phyloP scores from a whole-genome alignment of 179 eudicot genomes.

The Drosera spatulata region DNA sequence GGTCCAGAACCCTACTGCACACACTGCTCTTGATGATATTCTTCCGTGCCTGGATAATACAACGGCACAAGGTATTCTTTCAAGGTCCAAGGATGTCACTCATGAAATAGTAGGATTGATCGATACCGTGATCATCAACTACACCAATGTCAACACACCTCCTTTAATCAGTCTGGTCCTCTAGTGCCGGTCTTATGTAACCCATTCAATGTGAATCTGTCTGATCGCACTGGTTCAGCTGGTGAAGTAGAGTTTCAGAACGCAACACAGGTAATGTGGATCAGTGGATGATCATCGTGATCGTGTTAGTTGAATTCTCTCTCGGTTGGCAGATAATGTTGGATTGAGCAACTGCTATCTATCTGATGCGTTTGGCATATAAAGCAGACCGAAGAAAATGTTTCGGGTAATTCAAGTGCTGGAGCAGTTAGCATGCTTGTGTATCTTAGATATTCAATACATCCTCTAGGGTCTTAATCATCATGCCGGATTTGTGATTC shows the following conservation, averaged over 20 bases:
- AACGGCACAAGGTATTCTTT: constrained; percentile 28
- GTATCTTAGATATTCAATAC: too few species aligned
- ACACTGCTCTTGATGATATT: constrained; percentile 50
- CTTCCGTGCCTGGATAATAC: constrained; percentile 47
- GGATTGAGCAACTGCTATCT: too few species aligned
- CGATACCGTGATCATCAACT: constrained; percentile 21
- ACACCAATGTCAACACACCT: constrained; percentile 31
- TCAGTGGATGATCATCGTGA: neutral
- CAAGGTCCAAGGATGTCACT: constrained; percentile 39
- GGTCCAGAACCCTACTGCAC: constrained; percentile 57
- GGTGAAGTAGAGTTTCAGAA: constrained; percentile 44
- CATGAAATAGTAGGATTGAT: constrained; percentile 29
- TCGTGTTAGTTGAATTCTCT: too few species aligned
- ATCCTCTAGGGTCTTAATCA: too few species aligned
- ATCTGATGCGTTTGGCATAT: too few species aligned
- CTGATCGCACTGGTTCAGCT: constrained; percentile 24
- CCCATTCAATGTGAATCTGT: constrained; percentile 34
- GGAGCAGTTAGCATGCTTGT: too few species aligned
- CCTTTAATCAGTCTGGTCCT: constrained; percentile 59
- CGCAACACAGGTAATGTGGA: constrained; percentile 36
- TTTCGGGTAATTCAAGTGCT: too few species aligned
- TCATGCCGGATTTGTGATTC: too few species aligned
- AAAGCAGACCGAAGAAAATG: too few species aligned
- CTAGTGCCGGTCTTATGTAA: constrained; percentile 47
- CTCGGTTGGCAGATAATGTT: neutral